Evolutionary conservation across 768 basidiomycete species (phyloP), one percentile per base, ranked within the genome.

Genomic region (Pholiota conissans): DNA sequence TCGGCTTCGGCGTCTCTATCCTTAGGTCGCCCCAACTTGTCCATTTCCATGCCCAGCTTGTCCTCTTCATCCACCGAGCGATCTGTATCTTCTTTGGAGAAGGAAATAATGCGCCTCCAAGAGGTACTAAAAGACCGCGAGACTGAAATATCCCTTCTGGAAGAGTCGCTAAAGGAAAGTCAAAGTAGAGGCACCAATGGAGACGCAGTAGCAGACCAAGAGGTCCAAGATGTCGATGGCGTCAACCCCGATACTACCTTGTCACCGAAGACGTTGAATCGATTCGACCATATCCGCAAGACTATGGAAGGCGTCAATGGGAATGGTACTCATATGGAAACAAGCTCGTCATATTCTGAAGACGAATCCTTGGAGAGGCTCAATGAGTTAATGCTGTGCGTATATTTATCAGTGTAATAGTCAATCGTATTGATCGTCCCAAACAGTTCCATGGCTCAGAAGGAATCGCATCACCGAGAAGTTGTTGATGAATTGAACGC

Each of bases 21-120:
- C n/a, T 59, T 66, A 22, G 71, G 71, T 57, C 77, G 80, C n/a
- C 82, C 84, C 24, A 86, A 81, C 65, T 75, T 86, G 29, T 84
- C 82, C 39, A 79, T 89, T 52, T 83, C 85, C 27, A 69, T 86
- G 56, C 83, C 71, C 61, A 76, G 65, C 42, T 56, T 70, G n/a
- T 70, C 73, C 18, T 63, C 71, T 57, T 60, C 32, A n/a, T 27
- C 75, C 8, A 79, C 80, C 57, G 90, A 93, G 64, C 85, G 95
- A 48, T 92, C 93, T 26, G 86, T 87, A 6, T 77, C 82, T 16
- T 95, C 94, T 69, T 79, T 97, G 59, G 95, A 97, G 73, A 89
- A 90, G 66, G 96, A 98, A 73, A 93, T 98, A 57, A 95, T 94
- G 89, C 87, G 95, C 57, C 74, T 98, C 42, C 96, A 98, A 71